phyloP scores from a whole-genome alignment of 2,329 filamentous ascomycete genomes.

The Massarina eburnea region DNA sequence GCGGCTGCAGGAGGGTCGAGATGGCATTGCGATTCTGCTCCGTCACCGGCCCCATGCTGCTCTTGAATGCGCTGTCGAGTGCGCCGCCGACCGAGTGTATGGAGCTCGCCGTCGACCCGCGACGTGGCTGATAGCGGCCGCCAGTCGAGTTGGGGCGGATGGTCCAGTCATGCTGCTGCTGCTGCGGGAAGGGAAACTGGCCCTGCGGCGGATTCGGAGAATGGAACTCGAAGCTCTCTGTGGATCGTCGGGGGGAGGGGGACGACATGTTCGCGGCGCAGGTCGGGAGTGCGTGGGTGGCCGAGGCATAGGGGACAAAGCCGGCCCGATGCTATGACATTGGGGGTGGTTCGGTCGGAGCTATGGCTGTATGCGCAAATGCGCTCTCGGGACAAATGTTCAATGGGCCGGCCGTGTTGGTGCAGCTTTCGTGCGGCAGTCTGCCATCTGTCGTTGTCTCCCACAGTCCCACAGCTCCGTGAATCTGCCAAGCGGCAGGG shows the following conservation, averaged over 20 bases:
- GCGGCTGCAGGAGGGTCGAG: slow-evolving; percentile 86
- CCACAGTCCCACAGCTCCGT: too few relatives aligned
- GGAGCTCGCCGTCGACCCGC: slow-evolving; percentile 85
- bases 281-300: slow-evolving; percentile 27
- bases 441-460: too few relatives aligned
- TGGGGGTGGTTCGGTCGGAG: slow-evolving; percentile 1
- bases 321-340: slow-evolving; percentile 9
- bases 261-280: slow-evolving; percentile 43
- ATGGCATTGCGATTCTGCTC: slow-evolving; percentile 92
- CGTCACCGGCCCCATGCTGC: slow-evolving; percentile 60
- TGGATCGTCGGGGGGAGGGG: slow-evolving; percentile 48
- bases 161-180: slow-evolving; percentile 58
- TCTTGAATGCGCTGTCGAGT: slow-evolving; percentile 67
- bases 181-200: slow-evolving; percentile 61
- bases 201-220: slow-evolving; percentile 43
- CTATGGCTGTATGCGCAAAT: neutral
- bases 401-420: neutral
- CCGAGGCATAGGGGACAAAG: slow-evolving; percentile 35
- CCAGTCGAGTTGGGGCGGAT: slow-evolving; percentile 50
- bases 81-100: slow-evolving; percentile 84
- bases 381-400: neutral
- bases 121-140: slow-evolving; percentile 58
- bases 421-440: too few relatives aligned
- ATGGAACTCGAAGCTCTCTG: slow-evolving; percentile 53
- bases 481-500: too few relatives aligned